These are phyloP conservation scores for Leccinum imitatum DNA, from an alignment of 768 basidiomycete species.

Conservation along the genomic window DNA sequence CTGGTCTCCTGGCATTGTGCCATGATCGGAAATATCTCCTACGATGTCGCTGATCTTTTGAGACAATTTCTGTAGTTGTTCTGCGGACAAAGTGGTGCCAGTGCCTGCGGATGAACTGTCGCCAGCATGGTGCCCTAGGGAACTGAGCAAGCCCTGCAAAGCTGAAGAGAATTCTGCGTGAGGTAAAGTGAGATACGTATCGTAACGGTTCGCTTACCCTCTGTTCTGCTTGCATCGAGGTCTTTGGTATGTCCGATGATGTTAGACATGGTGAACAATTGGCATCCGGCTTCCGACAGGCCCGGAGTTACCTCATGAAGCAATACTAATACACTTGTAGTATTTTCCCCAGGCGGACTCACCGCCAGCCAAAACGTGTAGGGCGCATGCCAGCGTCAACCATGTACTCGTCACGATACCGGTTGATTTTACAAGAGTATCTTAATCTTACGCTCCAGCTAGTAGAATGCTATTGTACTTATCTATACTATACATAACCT, in stretches of 20 bases:
- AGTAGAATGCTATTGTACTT: conserved; percentile 32
- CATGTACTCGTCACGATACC: no score
- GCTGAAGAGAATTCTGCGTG: conserved; percentile 27
- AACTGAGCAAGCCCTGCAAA: conserved; percentile 39
- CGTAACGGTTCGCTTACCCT: conserved; percentile 36
- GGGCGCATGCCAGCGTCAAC: no score
- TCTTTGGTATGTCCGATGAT: conserved; percentile 20
- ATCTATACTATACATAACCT: conserved; percentile 36
- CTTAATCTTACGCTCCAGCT: conserved; percentile 4
- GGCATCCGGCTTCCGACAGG: not conserved
- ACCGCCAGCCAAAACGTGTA: no score
- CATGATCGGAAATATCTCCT: conserved; percentile 43
- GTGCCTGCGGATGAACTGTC: conserved; percentile 6
- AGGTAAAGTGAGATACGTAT: not conserved
- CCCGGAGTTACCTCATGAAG: no score
- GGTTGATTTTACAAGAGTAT: no score
- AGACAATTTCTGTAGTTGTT: conserved; percentile 54
- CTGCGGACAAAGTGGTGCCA: conserved; percentile 39
- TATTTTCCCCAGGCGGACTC: conserved; percentile 5
- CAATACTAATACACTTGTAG: not conserved
- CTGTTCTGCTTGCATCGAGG: conserved; percentile 32
- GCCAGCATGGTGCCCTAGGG: conserved; percentile 30
- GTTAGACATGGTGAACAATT: not conserved
- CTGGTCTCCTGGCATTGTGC: conserved; percentile 43
- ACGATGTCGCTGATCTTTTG: conserved; percentile 57